Evolutionary conservation across 116 monocot species (phyloP).

Genomic region (Thalassia testudinum): DNA sequence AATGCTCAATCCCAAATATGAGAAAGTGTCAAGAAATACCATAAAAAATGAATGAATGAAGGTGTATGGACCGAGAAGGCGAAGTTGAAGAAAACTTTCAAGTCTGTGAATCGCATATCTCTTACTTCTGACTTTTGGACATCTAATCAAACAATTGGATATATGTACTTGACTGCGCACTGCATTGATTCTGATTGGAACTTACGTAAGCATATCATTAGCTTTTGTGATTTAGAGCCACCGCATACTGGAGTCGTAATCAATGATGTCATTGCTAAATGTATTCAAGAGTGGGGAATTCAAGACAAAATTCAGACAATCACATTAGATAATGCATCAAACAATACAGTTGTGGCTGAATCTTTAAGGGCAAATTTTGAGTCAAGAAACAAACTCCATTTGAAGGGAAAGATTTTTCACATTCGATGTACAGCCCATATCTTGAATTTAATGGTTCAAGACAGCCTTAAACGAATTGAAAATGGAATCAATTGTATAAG

Average conservation of each 20-base stretch:
- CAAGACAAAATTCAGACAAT: not conserved
- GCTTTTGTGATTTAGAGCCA: slow-evolving; percentile 1
- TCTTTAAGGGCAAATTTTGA: not conserved
- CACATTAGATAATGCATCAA: not conserved
- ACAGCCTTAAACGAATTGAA: not conserved
- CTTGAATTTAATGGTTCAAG: not conserved
- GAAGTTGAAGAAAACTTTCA: too few species aligned
- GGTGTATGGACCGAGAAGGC: not conserved
- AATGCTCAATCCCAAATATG: not conserved
- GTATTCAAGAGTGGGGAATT: not conserved
- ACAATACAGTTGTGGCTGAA: not conserved
- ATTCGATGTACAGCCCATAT: too few species aligned
- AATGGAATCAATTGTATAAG: not conserved
- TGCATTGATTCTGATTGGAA: slow-evolving; percentile 1
- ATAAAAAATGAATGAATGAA: not conserved
- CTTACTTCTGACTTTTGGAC: not conserved
- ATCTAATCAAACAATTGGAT: not conserved
- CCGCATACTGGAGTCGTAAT: not conserved
- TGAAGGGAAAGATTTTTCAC: not conserved
- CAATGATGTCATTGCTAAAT: not conserved
- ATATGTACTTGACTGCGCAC: not conserved
- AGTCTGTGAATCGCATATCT: too few species aligned
- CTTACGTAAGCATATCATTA: not conserved
- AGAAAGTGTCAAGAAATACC: not conserved
- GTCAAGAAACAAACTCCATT: not conserved